Base-by-base conservation (phyloP, 768 basidiomycete species). In the Boletales sp. region DNA sequence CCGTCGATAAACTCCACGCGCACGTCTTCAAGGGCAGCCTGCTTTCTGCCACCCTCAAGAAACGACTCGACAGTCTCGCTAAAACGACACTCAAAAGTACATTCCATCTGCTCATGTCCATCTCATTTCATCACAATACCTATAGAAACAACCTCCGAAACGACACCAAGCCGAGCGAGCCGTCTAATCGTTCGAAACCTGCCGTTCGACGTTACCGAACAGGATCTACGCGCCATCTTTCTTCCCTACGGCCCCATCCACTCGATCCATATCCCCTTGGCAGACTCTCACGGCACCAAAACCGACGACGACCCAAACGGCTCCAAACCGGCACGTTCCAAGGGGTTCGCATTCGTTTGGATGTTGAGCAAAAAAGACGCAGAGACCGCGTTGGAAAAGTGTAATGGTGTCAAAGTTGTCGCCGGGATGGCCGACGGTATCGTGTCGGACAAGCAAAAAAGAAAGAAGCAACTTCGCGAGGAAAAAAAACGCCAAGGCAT, bases 261-360 rank as follows among this genome's bases (percentile, higher is more conserved):
- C 65, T 88, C 88, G 1, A 82, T 98, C 55, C 81, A 86, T 52
- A 84, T 95, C 15, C 94, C 93, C 0, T 68, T 71, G 18, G 69
- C 70, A 15, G 67, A 71, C 39, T 57, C 57, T 55, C 48, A 56
- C 49, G 53, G 64, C 49, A 45, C 55, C 45, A 51, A 67, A 41
- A 57, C 64, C 2, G 64, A 65, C 3, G 71, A 66, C 5, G 67
- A 65, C 7, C 62, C 61, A 63, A 28, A 34, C 21, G 8, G 37
- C 31, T 14, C 51, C 36, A 69, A 67, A 41, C 38, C 58, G 12
- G 11, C 51, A 19, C 73, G 79, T 30, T 74, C 79, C 38, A 85
- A 86, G 57, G 93, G 94, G 0, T 98, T 95, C 57, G 95, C 93
- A 0, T 97, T 98, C 60, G 84, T 98, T 10, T 95, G 93, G 91